Percentiles rank a stretch among this genome's conserved stretches.
Evolutionary conservation across 2,329 filamentous ascomycete genomes (phyloP).

Genomic region (Cryphonectria naterciae): DNA sequence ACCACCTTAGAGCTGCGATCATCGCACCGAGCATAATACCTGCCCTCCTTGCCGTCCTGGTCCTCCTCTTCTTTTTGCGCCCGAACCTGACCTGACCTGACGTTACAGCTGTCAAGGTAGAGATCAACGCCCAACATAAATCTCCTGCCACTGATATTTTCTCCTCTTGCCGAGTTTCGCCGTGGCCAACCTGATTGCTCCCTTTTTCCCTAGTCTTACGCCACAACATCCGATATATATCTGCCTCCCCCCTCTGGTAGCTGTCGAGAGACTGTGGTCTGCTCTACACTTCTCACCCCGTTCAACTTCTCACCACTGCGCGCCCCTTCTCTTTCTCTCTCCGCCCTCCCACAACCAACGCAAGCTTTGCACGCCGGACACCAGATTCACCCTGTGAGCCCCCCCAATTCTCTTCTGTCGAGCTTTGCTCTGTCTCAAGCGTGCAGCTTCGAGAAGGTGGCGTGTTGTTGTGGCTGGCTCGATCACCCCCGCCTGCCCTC

Average conservation of each 20-base stretch:
- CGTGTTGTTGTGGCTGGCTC: background rate
- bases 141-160: background rate
- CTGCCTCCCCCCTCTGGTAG: background rate
- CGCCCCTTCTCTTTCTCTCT: too few species aligned
- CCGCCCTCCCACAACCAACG: background rate
- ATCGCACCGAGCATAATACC: conserved; percentile 12
- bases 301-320: background rate
- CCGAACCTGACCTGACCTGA: conserved; percentile 8
- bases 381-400: background rate
- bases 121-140: conserved; percentile 8
- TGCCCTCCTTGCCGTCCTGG: conserved; percentile 2
- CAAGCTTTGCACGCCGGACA: background rate
- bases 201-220: background rate
- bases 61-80: conserved; percentile 6
- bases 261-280: background rate
- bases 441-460: background rate
- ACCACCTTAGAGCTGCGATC: conserved; percentile 16
- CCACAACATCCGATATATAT: conserved; percentile 9
- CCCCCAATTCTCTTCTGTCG: background rate
- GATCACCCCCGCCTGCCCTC: background rate
- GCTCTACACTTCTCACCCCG: background rate
- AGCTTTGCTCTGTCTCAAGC: background rate
- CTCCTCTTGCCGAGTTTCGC: conserved; percentile 11
- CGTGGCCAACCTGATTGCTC: conserved; percentile 4
- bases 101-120: background rate